These are phyloP conservation scores for Euphorbia tirucalli DNA, from an alignment of 345 rosid genomes.

Conservation along the genomic window DNA sequence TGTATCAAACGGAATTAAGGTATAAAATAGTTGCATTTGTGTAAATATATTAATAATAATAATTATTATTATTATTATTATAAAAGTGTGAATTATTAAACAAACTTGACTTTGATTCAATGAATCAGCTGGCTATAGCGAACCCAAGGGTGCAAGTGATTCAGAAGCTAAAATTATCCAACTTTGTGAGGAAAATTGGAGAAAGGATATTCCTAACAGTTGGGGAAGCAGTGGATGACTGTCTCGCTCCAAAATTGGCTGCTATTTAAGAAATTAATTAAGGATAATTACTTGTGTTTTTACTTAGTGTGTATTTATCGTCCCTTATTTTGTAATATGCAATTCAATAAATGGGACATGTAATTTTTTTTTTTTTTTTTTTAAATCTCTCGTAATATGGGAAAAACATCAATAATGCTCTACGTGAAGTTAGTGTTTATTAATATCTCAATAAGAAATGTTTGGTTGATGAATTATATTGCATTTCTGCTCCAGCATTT, in stretches of 20 bases:
- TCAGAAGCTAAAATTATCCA: constrained; percentile 68
- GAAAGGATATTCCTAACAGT: constrained; percentile 64
- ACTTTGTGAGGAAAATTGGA: constrained; percentile 52
- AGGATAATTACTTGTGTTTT: neutral
- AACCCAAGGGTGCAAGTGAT: constrained; percentile 85
- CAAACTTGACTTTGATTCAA: neutral
- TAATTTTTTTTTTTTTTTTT: too few relatives aligned
- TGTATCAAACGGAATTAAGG: constrained; percentile 51
- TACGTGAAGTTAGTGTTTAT: too few relatives aligned
- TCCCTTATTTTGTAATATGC: neutral
- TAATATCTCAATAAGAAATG: too few relatives aligned
- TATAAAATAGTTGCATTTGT: constrained; percentile 11
- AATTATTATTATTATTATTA: neutral
- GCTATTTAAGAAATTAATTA: neutral
- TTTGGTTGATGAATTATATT: too few relatives aligned
- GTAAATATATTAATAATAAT: too few relatives aligned
- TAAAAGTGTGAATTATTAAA: too few relatives aligned
- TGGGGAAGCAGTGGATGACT: constrained; percentile 69
- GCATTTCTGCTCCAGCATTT: too few relatives aligned
- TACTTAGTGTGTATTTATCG: neutral
- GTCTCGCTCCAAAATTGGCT: constrained; percentile 24
- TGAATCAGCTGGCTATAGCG: constrained; percentile 57
- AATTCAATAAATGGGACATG: neutral
- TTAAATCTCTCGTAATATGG: too few relatives aligned
- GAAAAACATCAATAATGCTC: too few relatives aligned